A percentile compares a stretch with the other conserved stretches of the same genome.
Conservation (phyloP, 2,329 filamentous ascomycete genomes). For the Colletotrichum sp. region DNA sequence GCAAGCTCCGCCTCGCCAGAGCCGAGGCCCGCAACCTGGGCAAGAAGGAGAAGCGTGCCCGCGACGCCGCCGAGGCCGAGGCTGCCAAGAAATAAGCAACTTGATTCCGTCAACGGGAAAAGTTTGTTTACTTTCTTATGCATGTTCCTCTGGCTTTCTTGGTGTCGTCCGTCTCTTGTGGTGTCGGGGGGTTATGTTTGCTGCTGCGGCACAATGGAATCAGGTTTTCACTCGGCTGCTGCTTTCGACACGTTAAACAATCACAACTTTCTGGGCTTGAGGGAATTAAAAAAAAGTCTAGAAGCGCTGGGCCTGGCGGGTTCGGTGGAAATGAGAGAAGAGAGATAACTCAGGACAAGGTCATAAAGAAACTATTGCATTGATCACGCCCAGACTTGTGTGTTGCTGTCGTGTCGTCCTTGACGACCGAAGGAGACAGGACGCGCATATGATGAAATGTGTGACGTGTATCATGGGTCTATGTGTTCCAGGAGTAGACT, state of each 20-base stretch:
- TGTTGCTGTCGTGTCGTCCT: neutral
- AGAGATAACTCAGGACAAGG: constrained; percentile 17
- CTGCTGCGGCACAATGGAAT: constrained; percentile 19
- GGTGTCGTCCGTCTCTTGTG: constrained; percentile 17
- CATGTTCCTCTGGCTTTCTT: neutral
- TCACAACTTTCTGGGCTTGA: constrained; percentile 12
- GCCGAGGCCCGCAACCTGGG: constrained; percentile 82
- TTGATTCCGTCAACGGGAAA: neutral
- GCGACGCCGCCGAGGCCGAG: constrained; percentile 85
- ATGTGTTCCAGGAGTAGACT: constrained; percentile 13
- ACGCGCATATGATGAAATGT: constrained; percentile 5
- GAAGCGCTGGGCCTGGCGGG: constrained; percentile 18
- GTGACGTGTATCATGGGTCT: constrained; percentile 20
- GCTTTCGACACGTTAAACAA: constrained; percentile 21
- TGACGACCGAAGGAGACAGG: neutral
- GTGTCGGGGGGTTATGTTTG: constrained; percentile 17
- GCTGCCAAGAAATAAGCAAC: constrained; percentile 81
- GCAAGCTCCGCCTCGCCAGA: constrained; percentile 82
- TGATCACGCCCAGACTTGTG: constrained; percentile 7
- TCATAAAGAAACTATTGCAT: constrained; percentile 23
- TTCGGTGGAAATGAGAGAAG: constrained; percentile 17
- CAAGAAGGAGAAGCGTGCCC: constrained; percentile 89
- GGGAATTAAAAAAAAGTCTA: constrained; percentile 11
- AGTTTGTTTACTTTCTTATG: constrained; percentile 1
- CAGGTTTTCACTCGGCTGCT: constrained; percentile 13